A percentile compares a stretch with the other conserved stretches of the same genome.
Conservation (phyloP, 177 flowering plant species). For the Vitis hybrid region DNA sequence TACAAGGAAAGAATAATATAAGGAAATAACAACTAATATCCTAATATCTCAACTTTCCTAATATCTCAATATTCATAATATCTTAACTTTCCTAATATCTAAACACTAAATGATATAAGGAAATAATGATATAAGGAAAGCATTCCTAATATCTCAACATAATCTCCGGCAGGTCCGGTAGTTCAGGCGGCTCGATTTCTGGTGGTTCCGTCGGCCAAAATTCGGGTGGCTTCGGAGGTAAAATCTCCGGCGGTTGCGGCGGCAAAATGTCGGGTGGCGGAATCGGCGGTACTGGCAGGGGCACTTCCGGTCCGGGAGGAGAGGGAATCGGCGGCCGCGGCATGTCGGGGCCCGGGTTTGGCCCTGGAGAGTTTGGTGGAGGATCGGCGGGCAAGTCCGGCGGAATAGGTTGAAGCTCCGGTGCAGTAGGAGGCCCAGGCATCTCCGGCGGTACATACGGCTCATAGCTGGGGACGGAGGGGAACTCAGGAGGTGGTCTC, state of each 20-base stretch:
- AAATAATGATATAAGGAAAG: no score
- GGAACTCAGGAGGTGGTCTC: constrained; percentile 5
- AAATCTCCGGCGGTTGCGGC: constrained; percentile 19
- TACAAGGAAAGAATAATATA: no score
- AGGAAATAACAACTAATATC: no score
- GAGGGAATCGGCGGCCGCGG: constrained; percentile 24
- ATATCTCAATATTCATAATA: no score
- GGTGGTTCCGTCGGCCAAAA: no score
- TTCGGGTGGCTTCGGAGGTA: constrained; percentile 1
- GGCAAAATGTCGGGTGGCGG: constrained; percentile 23
- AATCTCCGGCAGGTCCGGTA: constrained; percentile 17
- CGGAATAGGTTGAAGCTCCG: constrained; percentile 23
- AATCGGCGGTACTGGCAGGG: constrained; percentile 21
- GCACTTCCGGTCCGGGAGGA: constrained; percentile 25
- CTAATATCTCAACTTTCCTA: no score
- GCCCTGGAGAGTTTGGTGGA: constrained; percentile 8
- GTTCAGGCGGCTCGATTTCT: no score
- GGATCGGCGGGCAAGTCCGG: constrained; percentile 20
- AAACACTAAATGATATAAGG: no score
- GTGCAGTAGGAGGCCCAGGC: constrained; percentile 13
- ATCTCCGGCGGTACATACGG: constrained; percentile 10
- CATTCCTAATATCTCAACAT: no score
- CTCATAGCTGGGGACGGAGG: constrained; percentile 1
- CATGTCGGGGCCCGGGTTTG: constrained; percentile 17
- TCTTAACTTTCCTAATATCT: no score